These are phyloP conservation scores for Sphaerulina musiva DNA, from an alignment of 2,329 filamentous ascomycete genomes.

Conservation along the genomic window DNA sequence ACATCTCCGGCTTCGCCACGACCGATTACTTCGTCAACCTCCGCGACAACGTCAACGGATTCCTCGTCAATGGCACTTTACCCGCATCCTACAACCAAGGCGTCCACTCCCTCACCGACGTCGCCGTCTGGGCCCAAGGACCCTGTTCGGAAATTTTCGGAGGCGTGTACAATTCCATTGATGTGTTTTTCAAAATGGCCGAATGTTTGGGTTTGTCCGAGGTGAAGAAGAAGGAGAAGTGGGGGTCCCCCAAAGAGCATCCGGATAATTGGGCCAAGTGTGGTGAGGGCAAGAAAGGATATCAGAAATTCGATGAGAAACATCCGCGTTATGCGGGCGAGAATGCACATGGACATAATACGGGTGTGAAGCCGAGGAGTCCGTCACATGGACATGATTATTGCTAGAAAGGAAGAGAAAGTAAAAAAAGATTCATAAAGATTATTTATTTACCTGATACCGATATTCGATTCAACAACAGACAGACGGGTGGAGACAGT, in stretches of 20 bases:
- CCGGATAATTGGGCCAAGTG: slow-evolving; percentile 20
- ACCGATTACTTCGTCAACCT: slow-evolving; percentile 62
- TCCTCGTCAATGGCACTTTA: slow-evolving; percentile 70
- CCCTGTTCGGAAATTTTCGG: slow-evolving; percentile 73
- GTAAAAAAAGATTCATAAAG: too few species aligned
- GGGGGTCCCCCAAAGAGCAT: not conserved
- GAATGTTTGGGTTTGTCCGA: slow-evolving; percentile 54
- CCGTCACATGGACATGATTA: slow-evolving; percentile 9
- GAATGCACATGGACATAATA: slow-evolving; percentile 11
- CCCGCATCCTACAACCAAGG: slow-evolving; percentile 58
- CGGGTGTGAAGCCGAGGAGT: slow-evolving; percentile 13
- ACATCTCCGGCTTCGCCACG: slow-evolving; percentile 42
- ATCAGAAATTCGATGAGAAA: slow-evolving; percentile 18
- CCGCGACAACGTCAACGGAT: slow-evolving; percentile 58
- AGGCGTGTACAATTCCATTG: slow-evolving; percentile 62
- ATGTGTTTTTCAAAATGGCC: slow-evolving; percentile 69
- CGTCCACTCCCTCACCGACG: slow-evolving; percentile 71
- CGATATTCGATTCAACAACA: too few species aligned
- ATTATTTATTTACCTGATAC: too few species aligned
- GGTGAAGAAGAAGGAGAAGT: slow-evolving; percentile 1
- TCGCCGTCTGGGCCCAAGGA: slow-evolving; percentile 70
- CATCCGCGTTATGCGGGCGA: slow-evolving; percentile 20
- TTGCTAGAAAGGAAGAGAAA: not conserved
- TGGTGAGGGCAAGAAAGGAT: slow-evolving; percentile 11
- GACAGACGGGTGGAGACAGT: too few species aligned